Conservation (phyloP, 345 rosid species). For the Citrus reticulata region DNA sequence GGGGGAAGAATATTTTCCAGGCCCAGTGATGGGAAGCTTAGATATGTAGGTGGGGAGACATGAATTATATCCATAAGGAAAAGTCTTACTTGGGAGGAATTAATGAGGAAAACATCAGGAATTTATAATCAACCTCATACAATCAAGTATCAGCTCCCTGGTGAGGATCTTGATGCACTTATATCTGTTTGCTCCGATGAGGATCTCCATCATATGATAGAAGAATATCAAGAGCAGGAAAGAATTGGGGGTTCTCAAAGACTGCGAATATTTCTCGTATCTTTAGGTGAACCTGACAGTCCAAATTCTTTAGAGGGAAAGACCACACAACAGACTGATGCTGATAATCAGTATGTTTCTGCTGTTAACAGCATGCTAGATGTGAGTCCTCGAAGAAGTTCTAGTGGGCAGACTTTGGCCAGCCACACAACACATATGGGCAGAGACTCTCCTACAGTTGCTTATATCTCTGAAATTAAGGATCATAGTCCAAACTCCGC, state of each 20-base stretch:
- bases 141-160: conserved; percentile 90
- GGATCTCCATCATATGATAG: conserved; percentile 83
- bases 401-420: conserved; percentile 43
- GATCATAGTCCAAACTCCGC: conserved; percentile 39
- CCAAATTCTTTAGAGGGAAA: conserved; percentile 46
- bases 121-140: conserved; percentile 67
- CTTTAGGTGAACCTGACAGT: conserved; percentile 50
- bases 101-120: conserved; percentile 58
- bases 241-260: conserved; percentile 57
- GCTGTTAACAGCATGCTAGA: conserved; percentile 72
- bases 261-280: conserved; percentile 65
- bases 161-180: conserved; percentile 89
- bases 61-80: no score
- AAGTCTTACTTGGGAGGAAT: conserved; percentile 4
- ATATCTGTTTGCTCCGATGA: conserved; percentile 80
- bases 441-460: conserved; percentile 2
- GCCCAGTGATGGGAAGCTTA: no score
- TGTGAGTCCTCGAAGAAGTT: conserved; percentile 43
- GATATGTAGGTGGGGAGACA: no score
- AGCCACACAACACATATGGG: conserved; percentile 10
- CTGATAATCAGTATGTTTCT: conserved; percentile 54
- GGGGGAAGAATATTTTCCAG: no score
- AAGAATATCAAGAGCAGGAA: conserved; percentile 74
- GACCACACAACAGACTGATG: conserved; percentile 36
- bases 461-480: conserved; percentile 40